Percentiles rank a stretch among this genome's conserved stretches.
Conservation (phyloP, 192 early-diverging fungal genomes). For the Coemansia sp. region DNA sequence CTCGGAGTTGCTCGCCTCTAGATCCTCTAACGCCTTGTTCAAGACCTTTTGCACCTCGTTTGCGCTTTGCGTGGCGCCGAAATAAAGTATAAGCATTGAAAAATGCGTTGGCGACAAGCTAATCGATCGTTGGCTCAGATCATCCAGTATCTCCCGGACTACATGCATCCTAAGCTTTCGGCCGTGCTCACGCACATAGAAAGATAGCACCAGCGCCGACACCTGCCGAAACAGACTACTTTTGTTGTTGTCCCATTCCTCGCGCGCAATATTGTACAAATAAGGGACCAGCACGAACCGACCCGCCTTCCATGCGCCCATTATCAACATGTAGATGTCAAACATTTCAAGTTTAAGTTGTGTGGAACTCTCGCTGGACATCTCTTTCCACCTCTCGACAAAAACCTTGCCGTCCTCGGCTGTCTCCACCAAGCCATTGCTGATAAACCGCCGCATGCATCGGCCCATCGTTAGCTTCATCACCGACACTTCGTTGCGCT, state of each 20-base stretch:
- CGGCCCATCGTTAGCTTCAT: constrained; percentile 41
- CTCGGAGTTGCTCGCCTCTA: constrained; percentile 22
- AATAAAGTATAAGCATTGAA: constrained; percentile 48
- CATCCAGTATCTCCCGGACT: constrained; percentile 26
- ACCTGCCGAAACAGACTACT: constrained; percentile 26
- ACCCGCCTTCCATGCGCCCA: constrained; percentile 50
- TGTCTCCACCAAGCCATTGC: constrained; percentile 13
- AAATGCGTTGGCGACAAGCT: constrained; percentile 36
- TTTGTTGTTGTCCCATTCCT: constrained; percentile 13
- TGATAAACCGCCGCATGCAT: constrained; percentile 39
- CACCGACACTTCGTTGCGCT: constrained; percentile 31
- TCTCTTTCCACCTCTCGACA: constrained; percentile 22
- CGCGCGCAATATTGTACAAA: constrained; percentile 34
- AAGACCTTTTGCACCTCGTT: constrained; percentile 33
- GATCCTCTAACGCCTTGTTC: constrained; percentile 42
- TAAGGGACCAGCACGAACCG: constrained; percentile 35
- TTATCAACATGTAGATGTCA: constrained; percentile 36
- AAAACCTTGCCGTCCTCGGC: constrained; percentile 22
- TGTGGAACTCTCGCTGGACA: constrained; percentile 25
- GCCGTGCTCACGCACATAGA: constrained; percentile 40
- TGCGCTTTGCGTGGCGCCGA: constrained; percentile 29
- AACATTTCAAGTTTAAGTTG: constrained; percentile 23
- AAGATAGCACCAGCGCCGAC: constrained; percentile 44
- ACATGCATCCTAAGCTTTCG: constrained; percentile 13
- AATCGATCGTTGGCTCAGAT: constrained; percentile 31